phyloP scores from a whole-genome alignment of 2,329 filamentous ascomycete genomes.

The Knufia fluminis region DNA sequence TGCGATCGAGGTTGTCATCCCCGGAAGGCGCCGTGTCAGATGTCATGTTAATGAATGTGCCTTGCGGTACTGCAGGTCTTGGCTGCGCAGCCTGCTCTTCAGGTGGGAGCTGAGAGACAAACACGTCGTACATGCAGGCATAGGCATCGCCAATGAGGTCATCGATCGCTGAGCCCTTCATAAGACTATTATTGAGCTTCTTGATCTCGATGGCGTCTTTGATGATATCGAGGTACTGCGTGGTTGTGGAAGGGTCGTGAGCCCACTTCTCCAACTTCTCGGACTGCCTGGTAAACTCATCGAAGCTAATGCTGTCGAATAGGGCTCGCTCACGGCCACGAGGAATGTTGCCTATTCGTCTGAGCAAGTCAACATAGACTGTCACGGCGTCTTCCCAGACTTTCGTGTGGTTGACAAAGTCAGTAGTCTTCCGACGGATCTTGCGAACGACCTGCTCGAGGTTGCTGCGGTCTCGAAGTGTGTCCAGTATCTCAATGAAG shows the following conservation, averaged over 20 bases:
- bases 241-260: slow-evolving; percentile 38
- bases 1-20: slow-evolving; percentile 39
- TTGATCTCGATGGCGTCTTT: slow-evolving; percentile 61
- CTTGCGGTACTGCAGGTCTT: slow-evolving; percentile 15
- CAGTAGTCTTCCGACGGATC: slow-evolving; percentile 70
- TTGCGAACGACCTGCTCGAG: slow-evolving; percentile 71
- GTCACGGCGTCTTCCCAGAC: slow-evolving; percentile 55
- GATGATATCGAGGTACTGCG: slow-evolving; percentile 51
- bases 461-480: slow-evolving; percentile 64
- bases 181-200: slow-evolving; percentile 74
- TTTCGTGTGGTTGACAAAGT: slow-evolving; percentile 56
- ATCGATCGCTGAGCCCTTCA: slow-evolving; percentile 78
- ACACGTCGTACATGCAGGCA: slow-evolving; percentile 60
- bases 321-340: slow-evolving; percentile 55
- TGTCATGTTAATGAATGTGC: slow-evolving; percentile 27
- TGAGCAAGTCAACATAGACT: slow-evolving; percentile 51
- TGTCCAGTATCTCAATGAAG: slow-evolving; percentile 64
- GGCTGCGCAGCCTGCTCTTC: slow-evolving; percentile 15
- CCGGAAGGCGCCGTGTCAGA: slow-evolving; percentile 29
- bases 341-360: slow-evolving; percentile 46
- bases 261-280: slow-evolving; percentile 52
- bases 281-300: slow-evolving; percentile 55
- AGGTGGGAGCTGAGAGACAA: slow-evolving; percentile 40
- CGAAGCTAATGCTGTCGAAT: slow-evolving; percentile 55
- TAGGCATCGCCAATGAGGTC: slow-evolving; percentile 92